Percentiles rank a stretch among this genome's conserved stretches.
These are phyloP conservation scores for Kitagawia praeruptora DNA, from an alignment of 129 eudicot species.

Conservation along the genomic window DNA sequence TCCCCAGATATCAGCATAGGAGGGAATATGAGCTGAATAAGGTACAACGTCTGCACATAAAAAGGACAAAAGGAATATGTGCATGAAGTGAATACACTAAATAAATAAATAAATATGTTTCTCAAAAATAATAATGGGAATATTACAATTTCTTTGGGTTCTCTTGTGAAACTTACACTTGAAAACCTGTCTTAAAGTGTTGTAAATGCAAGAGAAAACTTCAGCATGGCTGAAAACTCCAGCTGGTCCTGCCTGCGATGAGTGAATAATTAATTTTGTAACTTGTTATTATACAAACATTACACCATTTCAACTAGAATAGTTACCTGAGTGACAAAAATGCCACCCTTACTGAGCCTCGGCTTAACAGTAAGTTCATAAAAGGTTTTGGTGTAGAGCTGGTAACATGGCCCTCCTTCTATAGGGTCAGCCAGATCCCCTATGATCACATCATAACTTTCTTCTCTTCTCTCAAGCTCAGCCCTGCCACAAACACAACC, in stretches of 20 bases:
- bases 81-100: background rate
- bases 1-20: conserved; percentile 97
- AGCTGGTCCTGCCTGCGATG: conserved; percentile 87
- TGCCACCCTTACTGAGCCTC: conserved; percentile 66
- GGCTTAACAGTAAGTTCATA: conserved; percentile 73
- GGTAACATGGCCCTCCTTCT: conserved; percentile 95
- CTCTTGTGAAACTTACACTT: conserved; percentile 42
- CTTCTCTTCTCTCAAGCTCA: conserved; percentile 67
- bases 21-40: conserved; percentile 84
- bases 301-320: too few relatives aligned
- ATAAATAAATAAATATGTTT: background rate
- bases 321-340: conserved; percentile 86
- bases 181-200: conserved; percentile 85
- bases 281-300: background rate
- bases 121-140: background rate
- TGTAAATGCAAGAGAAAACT: conserved; percentile 89
- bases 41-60: conserved; percentile 71
- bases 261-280: background rate
- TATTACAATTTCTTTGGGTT: background rate
- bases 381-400: conserved; percentile 85
- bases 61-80: background rate
- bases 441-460: conserved; percentile 70
- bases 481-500: conserved; percentile 30
- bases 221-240: conserved; percentile 80
- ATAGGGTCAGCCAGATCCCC: conserved; percentile 96